Conservation (phyloP, 208 protist species). For the Trypanosoma vivax region DNA sequence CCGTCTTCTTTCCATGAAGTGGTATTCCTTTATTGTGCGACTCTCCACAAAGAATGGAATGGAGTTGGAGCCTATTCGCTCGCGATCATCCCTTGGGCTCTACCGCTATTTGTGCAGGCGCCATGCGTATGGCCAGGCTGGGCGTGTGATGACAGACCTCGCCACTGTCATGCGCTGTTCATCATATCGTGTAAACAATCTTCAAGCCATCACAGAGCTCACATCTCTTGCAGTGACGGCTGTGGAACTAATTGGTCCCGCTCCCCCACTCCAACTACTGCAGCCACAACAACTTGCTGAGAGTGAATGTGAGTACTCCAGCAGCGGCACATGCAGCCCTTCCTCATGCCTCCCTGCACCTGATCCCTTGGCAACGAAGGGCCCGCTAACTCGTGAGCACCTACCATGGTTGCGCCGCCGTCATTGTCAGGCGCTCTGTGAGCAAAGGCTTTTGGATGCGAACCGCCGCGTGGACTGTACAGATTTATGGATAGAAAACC, state of each 20-base stretch:
- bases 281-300: background rate
- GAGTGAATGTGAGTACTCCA: background rate
- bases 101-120: slow-evolving; percentile 67
- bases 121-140: slow-evolving; percentile 73
- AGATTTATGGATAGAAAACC: slow-evolving; percentile 65
- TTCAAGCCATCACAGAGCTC: slow-evolving; percentile 48
- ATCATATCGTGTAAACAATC: slow-evolving; percentile 19
- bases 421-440: slow-evolving; percentile 74
- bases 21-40: slow-evolving; percentile 57
- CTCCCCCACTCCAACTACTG: slow-evolving; percentile 16
- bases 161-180: slow-evolving; percentile 61
- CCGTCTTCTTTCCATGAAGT: slow-evolving; percentile 37
- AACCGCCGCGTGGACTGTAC: slow-evolving; percentile 66
- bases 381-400: slow-evolving; percentile 42
- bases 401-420: slow-evolving; percentile 68
- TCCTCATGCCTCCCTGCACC: background rate
- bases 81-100: slow-evolving; percentile 56
- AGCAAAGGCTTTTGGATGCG: slow-evolving; percentile 50
- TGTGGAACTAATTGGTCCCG: slow-evolving; percentile 50
- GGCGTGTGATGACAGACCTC: slow-evolving; percentile 60
- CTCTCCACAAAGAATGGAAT: slow-evolving; percentile 42
- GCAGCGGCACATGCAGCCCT: background rate
- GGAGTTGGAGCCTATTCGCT: slow-evolving; percentile 38
- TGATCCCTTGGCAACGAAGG: slow-evolving; percentile 3
- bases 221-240: slow-evolving; percentile 58